Conservation (phyloP, 169 alveolate genomes). For the Plasmodium relictum region DNA sequence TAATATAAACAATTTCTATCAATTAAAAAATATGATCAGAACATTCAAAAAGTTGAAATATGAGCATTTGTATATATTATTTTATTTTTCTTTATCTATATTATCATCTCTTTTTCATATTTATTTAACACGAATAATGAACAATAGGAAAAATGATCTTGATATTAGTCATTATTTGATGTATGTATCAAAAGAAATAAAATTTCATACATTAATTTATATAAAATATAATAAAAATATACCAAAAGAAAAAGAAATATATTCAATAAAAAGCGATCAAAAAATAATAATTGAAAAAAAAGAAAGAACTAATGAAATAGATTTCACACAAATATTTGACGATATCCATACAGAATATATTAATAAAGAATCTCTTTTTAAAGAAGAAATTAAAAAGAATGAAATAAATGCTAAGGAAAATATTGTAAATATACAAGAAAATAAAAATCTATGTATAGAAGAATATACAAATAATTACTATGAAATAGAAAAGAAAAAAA, state of each 20-base stretch:
- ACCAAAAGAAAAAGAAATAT: neutral
- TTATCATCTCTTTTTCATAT: constrained; percentile 42
- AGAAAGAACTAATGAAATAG: neutral
- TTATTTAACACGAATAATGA: constrained; percentile 24
- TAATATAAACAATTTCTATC: constrained; percentile 15
- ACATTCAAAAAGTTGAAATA: constrained; percentile 27
- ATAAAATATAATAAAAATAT: neutral
- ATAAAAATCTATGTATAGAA: neutral
- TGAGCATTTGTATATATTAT: constrained; percentile 48
- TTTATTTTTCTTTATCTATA: constrained; percentile 56
- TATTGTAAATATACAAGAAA: neutral
- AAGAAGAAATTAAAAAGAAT: no score
- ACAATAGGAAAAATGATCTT: neutral
- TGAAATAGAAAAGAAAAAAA: neutral
- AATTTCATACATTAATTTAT: neutral
- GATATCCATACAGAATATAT: no score
- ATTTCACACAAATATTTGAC: neutral
- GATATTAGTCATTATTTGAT: constrained; percentile 22
- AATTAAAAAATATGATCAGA: constrained; percentile 31
- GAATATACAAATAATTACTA: neutral
- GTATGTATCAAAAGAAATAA: constrained; percentile 10
- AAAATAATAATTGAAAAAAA: neutral
- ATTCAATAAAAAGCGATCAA: neutral
- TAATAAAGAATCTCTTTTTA: no score
- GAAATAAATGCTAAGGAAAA: no score